Base-by-base conservation (phyloP, 169 alveolate species). In the Cryptosporidium ubiquitum region DNA sequence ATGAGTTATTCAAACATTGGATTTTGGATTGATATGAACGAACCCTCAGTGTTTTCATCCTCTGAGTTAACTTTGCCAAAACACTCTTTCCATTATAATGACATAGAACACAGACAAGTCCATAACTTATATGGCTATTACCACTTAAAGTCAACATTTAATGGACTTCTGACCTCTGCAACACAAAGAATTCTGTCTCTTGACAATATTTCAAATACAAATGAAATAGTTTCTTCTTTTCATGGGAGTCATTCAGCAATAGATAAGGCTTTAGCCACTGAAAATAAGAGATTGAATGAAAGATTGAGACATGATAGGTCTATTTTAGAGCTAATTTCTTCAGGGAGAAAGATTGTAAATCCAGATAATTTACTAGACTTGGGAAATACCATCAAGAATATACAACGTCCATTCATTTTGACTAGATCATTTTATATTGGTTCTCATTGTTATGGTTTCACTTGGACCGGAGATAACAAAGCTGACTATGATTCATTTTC, bases 21-120 rank as follows among this genome's bases (percentile, higher is more conserved):
- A 9, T 57, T 94, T 61, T 95, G 98, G 98, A 94, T 94, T 70
- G 99, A 97, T 91, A 97, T 97, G 99, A 97, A 97, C 85, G 99
- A 97, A 75, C 99, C 99, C 26, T 91, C 97, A 14, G 97, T 96
- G 42, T 96, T 97, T 85, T 92, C 93, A 51, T 86, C 93, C 9
- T 92, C 92, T 40, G 98, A 97, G 85, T 85, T 92, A 39, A 93
- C 99, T 42, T 92, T 96, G 95, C 97, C 97, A 10, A 95, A 94
- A 75, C 85, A 93, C 33, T 89, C 91, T 29, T 73, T 91, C n/a
- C 96, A 94, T 91, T 84, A 69, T 51, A 84, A 79, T 23, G 37
- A 26, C 44, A 58, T 84, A 12, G 94, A 91, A 69, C 95, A 92
- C 57, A 66, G 95, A 47, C 91, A 85, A 51, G 86, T 92, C 3